Percentiles rank a stretch among this genome's conserved stretches.
These are phyloP conservation scores for Cyberlindnera galapagoensis DNA, from an alignment of 805 yeast species.

Conservation along the genomic window DNA sequence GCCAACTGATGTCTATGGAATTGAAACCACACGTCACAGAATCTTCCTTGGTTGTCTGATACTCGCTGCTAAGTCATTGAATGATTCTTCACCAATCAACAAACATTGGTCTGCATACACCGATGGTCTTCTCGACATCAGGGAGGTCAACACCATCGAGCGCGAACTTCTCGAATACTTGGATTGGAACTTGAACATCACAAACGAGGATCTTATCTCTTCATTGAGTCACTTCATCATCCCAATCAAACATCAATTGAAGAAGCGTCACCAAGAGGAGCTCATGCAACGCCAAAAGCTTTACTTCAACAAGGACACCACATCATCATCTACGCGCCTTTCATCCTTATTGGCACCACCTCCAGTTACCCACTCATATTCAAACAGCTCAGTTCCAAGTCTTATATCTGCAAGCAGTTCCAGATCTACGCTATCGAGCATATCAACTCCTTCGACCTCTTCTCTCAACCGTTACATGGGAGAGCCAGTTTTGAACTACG, in stretches of 20 bases:
- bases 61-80: slow-evolving; percentile 85
- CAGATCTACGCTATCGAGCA: slow-evolving; percentile 28
- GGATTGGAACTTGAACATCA: slow-evolving; percentile 77
- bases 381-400: slow-evolving; percentile 28
- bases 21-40: slow-evolving; percentile 89
- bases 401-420: slow-evolving; percentile 36
- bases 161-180: slow-evolving; percentile 76
- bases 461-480: slow-evolving; percentile 11
- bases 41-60: slow-evolving; percentile 86
- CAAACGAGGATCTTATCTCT: slow-evolving; percentile 60
- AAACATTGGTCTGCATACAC: slow-evolving; percentile 96
- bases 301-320: slow-evolving; percentile 16
- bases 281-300: slow-evolving; percentile 21
- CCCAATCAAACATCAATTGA: slow-evolving; percentile 50
- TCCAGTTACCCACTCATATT: slow-evolving; percentile 23
- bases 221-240: slow-evolving; percentile 70
- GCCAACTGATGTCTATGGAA: slow-evolving; percentile 86
- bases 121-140: slow-evolving; percentile 67
- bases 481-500: slow-evolving; percentile 7
- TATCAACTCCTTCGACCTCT: slow-evolving; percentile 15
- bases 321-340: slow-evolving; percentile 12
- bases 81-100: slow-evolving; percentile 92
- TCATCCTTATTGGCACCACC: slow-evolving; percentile 10
- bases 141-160: slow-evolving; percentile 87
- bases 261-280: slow-evolving; percentile 20